Evolutionary conservation across 768 basidiomycete species (phyloP), one percentile per base, ranked within the genome.

Genomic region (Auricularia auricula-judae): DNA sequence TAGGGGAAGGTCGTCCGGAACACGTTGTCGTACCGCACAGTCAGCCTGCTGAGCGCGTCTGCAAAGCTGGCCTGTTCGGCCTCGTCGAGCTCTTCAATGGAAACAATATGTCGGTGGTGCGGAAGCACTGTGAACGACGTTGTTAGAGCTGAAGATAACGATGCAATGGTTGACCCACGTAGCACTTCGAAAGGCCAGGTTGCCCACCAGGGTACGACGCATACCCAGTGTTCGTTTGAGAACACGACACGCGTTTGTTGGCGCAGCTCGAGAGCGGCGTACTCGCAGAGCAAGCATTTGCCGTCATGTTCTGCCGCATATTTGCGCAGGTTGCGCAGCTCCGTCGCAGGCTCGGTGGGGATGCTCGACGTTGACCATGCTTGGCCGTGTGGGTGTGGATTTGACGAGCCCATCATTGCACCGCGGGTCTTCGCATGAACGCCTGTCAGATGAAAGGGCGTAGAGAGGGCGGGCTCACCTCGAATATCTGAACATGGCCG

Each of bases 191-290:
- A 97, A 0, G 94, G 94, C 94, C 93, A 97, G 36, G 84, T 83
- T 4, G 93, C 94, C 94, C 94, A 97, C 87, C 91, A 96, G 2
- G 94, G 94, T 3, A 95, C 93, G 1, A 96, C 71, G 0, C 87
- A 91, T 2, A 89, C 79, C 84, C 91, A 97, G 70, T 88, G 81
- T 18, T 84, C 82, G 69, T 91, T 90, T 72, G 80, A 76, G 39
- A 86, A 72, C 2, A 95, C 86, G 47, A 93, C 75, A 11, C 93
- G 84, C 14, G 83, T 81, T 63, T 79, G 74, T 33, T 76, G 71
- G 29, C 71, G 72, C 7, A 83, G 72, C 73, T 95, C 92, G 47
- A 82, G 79, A 62, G 86, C 77, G 23, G 83, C 86, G 68, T 95
- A 94, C 65, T 92, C 90, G 70, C 88, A 89, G 18, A 95, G 79